A percentile compares a stretch with the other conserved stretches of the same genome.
Evolutionary conservation across 2,329 filamentous ascomycete genomes (phyloP).

Genomic region (Karstenula rhodostoma): DNA sequence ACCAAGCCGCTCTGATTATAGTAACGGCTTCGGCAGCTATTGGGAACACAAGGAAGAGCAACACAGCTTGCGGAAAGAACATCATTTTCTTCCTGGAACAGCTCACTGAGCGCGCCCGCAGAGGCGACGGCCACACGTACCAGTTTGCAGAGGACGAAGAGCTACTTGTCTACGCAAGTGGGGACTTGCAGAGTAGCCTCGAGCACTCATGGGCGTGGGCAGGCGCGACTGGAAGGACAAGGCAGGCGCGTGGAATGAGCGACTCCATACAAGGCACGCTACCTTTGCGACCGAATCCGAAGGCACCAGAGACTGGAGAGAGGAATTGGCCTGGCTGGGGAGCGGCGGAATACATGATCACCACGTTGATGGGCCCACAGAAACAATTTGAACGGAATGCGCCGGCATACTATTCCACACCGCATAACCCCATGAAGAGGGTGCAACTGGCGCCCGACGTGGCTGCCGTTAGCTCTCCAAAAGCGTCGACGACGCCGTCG

Average conservation of each 20-base stretch:
- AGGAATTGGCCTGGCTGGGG: constrained; percentile 84
- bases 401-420: constrained; percentile 46
- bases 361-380: constrained; percentile 61
- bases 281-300: constrained; percentile 59
- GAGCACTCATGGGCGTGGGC: constrained; percentile 86
- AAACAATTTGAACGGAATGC: constrained; percentile 42
- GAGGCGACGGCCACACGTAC: constrained; percentile 47
- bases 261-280: constrained; percentile 50
- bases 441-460: constrained; percentile 43
- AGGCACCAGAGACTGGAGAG: constrained; percentile 64
- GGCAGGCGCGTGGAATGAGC: constrained; percentile 28
- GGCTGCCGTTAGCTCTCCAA: constrained; percentile 24
- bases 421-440: constrained; percentile 49
- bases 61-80: constrained; percentile 80
- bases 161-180: constrained; percentile 83
- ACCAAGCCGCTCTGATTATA: constrained; percentile 75
- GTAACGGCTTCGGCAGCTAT: constrained; percentile 76
- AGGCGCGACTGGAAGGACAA: constrained; percentile 50
- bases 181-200: constrained; percentile 81
- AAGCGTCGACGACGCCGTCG: constrained; percentile 36
- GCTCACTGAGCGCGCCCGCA: constrained; percentile 65
- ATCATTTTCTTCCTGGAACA: constrained; percentile 80
- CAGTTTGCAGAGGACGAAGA: constrained; percentile 78
- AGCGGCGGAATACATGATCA: constrained; percentile 70
- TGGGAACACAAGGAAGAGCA: constrained; percentile 74